These are phyloP conservation scores for Rasamsonia emersonii DNA, from an alignment of 2,329 filamentous ascomycete genomes.

Conservation along the genomic window DNA sequence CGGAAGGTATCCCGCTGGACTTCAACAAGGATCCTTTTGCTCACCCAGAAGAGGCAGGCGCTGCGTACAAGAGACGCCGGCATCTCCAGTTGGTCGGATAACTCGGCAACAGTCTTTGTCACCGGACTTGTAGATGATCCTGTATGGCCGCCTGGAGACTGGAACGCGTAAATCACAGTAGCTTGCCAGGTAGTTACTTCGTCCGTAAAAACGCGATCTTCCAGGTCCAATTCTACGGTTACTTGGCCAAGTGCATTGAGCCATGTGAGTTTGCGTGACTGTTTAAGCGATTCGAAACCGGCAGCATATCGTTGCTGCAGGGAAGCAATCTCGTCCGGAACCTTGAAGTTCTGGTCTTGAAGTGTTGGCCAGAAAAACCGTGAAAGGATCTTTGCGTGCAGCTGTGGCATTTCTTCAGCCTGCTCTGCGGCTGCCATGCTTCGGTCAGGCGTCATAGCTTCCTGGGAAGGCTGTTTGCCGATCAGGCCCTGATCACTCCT, in stretches of 20 bases:
- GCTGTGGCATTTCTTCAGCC: conserved; percentile 33
- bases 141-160: conserved; percentile 34
- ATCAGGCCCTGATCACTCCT: conserved; percentile 42
- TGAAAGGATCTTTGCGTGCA: conserved; percentile 80
- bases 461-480: conserved; percentile 16
- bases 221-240: conserved; percentile 69
- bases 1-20: conserved; percentile 44
- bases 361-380: conserved; percentile 88
- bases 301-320: conserved; percentile 63
- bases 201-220: conserved; percentile 63
- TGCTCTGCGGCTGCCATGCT: conserved; percentile 22
- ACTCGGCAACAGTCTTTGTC: conserved; percentile 32
- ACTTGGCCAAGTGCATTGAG: conserved; percentile 73
- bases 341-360: conserved; percentile 43
- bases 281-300: conserved; percentile 72
- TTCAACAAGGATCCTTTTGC: conserved; percentile 44
- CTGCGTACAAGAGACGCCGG: conserved; percentile 48
- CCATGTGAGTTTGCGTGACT: conserved; percentile 81
- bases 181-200: conserved; percentile 80
- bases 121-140: conserved; percentile 20
- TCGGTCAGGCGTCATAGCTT: conserved; percentile 14
- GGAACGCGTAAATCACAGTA: conserved; percentile 77
- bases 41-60: conserved; percentile 55
- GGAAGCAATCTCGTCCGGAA: conserved; percentile 37
- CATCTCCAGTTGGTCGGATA: conserved; percentile 47